Conservation (phyloP, 2,329 filamentous ascomycete species). For the Xylariaceae sp. region DNA sequence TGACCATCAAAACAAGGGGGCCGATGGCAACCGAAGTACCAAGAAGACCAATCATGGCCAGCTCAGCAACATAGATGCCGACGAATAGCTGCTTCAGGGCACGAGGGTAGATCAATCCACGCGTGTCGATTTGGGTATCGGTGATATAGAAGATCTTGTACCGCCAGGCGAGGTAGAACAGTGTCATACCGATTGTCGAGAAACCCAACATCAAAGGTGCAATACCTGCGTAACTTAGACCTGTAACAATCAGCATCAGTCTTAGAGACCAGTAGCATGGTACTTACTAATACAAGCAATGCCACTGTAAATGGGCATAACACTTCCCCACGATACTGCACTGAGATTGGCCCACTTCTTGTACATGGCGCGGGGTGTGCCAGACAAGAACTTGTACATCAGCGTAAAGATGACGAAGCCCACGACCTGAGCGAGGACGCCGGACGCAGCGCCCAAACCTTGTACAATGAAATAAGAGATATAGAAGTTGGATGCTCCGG, state of each 20-base stretch:
- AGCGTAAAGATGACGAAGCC: conserved; percentile 72
- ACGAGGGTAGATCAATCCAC: conserved; percentile 82
- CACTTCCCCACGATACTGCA: conserved; percentile 76
- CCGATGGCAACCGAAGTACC: conserved; percentile 63
- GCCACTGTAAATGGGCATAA: conserved; percentile 77
- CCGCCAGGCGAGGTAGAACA: conserved; percentile 84
- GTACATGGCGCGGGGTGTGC: conserved; percentile 78
- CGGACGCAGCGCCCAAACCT: conserved; percentile 73
- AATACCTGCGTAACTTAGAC: conserved; percentile 81
- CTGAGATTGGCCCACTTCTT: conserved; percentile 70
- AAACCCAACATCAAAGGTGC: conserved; percentile 82
- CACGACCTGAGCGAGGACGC: conserved; percentile 65
- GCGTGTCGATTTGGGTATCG: conserved; percentile 77
- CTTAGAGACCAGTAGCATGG: too few species aligned
- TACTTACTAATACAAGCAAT: conserved; percentile 71
- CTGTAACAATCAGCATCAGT: conserved; percentile 38
- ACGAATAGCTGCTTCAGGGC: conserved; percentile 81
- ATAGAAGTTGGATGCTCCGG: conserved; percentile 88
- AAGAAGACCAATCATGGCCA: conserved; percentile 83
- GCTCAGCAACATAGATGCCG: conserved; percentile 76
- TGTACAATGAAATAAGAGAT: conserved; percentile 93
- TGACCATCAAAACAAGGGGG: conserved; percentile 70
- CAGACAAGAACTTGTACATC: conserved; percentile 69
- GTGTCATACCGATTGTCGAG: conserved; percentile 68
- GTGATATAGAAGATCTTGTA: conserved; percentile 90